phyloP scores from a whole-genome alignment of 306 rosid species.

The Oemleria cerasiformis region DNA sequence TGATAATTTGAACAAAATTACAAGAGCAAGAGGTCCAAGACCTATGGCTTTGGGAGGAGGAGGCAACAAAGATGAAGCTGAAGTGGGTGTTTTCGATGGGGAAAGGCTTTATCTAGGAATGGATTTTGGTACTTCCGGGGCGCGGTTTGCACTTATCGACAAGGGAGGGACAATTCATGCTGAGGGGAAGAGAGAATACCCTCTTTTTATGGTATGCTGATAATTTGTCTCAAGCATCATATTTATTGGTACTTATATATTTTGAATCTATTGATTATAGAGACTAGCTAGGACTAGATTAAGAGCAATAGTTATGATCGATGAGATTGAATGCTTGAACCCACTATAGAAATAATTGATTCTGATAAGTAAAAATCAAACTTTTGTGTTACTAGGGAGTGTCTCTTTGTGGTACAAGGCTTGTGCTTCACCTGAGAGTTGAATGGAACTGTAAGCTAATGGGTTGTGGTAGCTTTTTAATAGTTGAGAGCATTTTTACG shows the following conservation, averaged over 20 bases:
- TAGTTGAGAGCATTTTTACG: not conserved
- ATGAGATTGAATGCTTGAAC: not conserved
- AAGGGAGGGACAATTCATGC: constrained; percentile 50
- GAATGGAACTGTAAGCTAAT: not conserved
- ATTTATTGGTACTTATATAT: not conserved
- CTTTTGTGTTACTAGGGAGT: not conserved
- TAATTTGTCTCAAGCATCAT: not conserved
- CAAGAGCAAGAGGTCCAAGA: constrained; percentile 21
- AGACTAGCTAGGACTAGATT: not conserved
- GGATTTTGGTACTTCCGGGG: constrained; percentile 93
- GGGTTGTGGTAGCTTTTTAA: not conserved
- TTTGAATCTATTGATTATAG: not conserved
- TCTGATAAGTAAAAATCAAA: not conserved
- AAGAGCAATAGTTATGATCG: not conserved
- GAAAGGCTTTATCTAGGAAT: constrained; percentile 74
- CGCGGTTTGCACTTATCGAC: constrained; percentile 80
- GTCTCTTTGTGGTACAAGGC: not conserved
- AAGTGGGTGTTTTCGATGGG: constrained; percentile 24
- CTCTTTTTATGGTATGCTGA: constrained; percentile 46
- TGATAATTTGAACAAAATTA: constrained; percentile 3
- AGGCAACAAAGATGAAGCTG: constrained; percentile 18
- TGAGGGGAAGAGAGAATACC: constrained; percentile 75
- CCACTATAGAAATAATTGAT: not conserved
- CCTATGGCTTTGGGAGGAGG: constrained; percentile 34
- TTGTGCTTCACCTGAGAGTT: not conserved